Percentiles rank a stretch among this genome's conserved stretches.
Conservation (phyloP, 768 basidiomycete species). For the Tephrocybe sp. region DNA sequence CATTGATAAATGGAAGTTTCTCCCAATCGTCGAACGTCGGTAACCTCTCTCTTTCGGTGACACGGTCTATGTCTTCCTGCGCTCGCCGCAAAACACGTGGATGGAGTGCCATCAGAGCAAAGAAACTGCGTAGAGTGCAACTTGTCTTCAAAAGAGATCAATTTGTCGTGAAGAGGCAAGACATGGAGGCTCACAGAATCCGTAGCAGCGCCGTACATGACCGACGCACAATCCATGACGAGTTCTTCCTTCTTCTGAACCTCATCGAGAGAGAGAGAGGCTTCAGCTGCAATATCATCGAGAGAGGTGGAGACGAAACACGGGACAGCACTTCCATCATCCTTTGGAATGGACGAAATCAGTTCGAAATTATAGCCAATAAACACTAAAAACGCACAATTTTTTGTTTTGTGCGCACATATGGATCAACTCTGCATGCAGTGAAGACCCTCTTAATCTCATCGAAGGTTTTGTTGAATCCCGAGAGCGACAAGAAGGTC, state of each 20-base stretch:
- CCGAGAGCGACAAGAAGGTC: conserved; percentile 6
- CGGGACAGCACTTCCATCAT: conserved; percentile 8
- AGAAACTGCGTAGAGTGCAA: conserved; percentile 6
- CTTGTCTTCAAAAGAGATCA: conserved; percentile 9
- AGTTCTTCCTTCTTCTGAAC: conserved; percentile 15
- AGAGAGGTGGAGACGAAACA: conserved; percentile 11
- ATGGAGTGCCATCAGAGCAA: conserved; percentile 12
- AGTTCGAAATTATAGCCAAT: not conserved
- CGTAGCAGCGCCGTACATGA: conserved; percentile 13
- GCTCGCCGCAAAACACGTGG: conserved; percentile 12
- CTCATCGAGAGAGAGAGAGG: conserved; percentile 4
- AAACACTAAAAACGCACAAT: conserved; percentile 1
- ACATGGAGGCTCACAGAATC: conserved; percentile 6
- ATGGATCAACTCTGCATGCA: conserved; percentile 10
- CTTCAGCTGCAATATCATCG: conserved; percentile 6
- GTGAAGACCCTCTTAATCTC: conserved; percentile 7
- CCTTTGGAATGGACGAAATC: conserved; percentile 1
- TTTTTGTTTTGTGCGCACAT: conserved; percentile 9
- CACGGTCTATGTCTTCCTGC: conserved; percentile 11
- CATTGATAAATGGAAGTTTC: conserved; percentile 18
- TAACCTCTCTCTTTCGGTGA: conserved; percentile 15
- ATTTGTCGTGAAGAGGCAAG: not conserved
- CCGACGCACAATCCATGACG: conserved; percentile 19
- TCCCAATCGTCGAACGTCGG: conserved; percentile 20
- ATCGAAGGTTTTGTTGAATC: not conserved